Evolutionary conservation across 306 rosid species (phyloP).

Genomic region (Pyrus communis): DNA sequence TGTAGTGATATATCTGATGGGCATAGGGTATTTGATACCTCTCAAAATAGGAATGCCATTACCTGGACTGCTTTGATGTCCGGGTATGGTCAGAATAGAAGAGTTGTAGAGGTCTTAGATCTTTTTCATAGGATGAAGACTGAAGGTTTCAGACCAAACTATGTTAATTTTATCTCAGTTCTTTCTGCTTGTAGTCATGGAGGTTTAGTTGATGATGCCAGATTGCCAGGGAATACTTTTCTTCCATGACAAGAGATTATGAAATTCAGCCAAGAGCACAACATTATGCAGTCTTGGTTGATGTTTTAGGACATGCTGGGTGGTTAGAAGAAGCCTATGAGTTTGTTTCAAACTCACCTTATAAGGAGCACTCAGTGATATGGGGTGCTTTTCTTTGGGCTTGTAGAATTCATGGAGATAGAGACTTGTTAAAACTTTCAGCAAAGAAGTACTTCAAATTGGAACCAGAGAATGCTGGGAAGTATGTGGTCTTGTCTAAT

Average conservation of each 20-base stretch:
- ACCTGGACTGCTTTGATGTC: conserved; percentile 70
- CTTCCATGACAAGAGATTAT: conserved; percentile 54
- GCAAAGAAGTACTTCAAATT: conserved; percentile 50
- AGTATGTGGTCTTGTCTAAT: conserved; percentile 58
- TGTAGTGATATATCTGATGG: conserved; percentile 60
- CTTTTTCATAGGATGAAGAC: conserved; percentile 44
- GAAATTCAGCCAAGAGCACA: conserved; percentile 55
- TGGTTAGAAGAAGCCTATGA: conserved; percentile 52
- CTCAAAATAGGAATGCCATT: conserved; percentile 49
- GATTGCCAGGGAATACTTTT: conserved; percentile 36
- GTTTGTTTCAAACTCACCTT: conserved; percentile 52
- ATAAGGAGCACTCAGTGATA: conserved; percentile 50
- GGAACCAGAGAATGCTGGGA: conserved; percentile 48
- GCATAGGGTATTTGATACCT: conserved; percentile 42
- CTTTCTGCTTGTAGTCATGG: conserved; percentile 77
- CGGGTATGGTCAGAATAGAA: conserved; percentile 73
- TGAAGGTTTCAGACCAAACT: conserved; percentile 60
- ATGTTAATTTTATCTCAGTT: conserved; percentile 74
- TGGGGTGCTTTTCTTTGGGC: conserved; percentile 77
- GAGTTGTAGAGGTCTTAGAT: conserved; percentile 51
- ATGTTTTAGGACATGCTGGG: conserved; percentile 60
- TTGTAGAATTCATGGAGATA: conserved; percentile 60
- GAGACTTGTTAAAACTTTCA: conserved; percentile 52
- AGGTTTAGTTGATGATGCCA: conserved; percentile 52
- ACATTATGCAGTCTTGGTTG: conserved; percentile 71